Evolutionary conservation across 2,329 filamentous ascomycete species (phyloP), one percentile per base, ranked within the genome.

Genomic region (Cercospora sojina): DNA sequence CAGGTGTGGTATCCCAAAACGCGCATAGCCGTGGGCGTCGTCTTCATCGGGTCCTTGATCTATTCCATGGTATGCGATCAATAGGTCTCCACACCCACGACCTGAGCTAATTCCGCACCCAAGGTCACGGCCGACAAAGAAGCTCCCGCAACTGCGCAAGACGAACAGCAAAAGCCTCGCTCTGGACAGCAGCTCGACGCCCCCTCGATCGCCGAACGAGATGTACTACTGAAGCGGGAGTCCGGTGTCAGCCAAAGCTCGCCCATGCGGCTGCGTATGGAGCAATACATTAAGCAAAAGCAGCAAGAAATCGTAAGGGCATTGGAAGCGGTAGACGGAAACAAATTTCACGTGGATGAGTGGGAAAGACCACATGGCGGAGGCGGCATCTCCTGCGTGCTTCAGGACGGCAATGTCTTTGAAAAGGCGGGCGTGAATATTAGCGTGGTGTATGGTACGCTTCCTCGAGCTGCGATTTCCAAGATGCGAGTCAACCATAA

Each of bases 391-490:
- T 96, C 92, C 16, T 97, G 93, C 79, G 93, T 99, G 43, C 84
- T 99, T 18, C 95, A 99, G 79, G 93, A 97, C 71, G 93, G 95
- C 72, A 94, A 96, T 69, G 92, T 97, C 59, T 99, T 99, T 75
- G 95, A 99, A 80, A 99, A 99, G 82, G 95, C 91, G 53, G 95
- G 95, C 31, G 93, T 98, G 67, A 97, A 96, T 76, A 93, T 94
- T 75, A 96, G 91, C 65, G 88, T 98, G 68, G 95, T 99, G 59
- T 98, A 99, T 77, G 95, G 95, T 68, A 91, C 89, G 57, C 85
- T 99, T 2, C 93, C 93, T 35, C 90, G 91, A 74, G 85, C 91
- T 0, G 95, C 92, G 31, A 96, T 99, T 71, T 86, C 89, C 74
- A 93, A 93, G 81, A 98, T 99, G 95, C 88, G 92, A 61, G 92